A percentile compares a stretch with the other conserved stretches of the same genome.
Evolutionary conservation across 2,329 filamentous ascomycete species (phyloP).

Genomic region (Colletotrichum shisoi): DNA sequence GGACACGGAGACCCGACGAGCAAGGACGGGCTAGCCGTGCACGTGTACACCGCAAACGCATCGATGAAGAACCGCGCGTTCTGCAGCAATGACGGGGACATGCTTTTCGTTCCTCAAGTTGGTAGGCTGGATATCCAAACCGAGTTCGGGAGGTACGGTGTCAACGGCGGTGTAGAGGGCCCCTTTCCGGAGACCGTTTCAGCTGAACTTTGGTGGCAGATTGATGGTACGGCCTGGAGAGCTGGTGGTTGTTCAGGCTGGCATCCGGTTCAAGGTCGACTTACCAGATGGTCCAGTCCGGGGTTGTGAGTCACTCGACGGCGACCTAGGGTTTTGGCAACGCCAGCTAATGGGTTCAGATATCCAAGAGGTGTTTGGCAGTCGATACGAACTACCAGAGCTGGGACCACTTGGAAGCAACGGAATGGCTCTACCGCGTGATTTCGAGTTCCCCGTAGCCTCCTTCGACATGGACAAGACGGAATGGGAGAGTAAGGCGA

Average conservation of each 20-base stretch:
- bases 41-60: slow-evolving; percentile 58
- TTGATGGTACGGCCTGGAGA: slow-evolving; percentile 68
- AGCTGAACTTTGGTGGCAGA: slow-evolving; percentile 18
- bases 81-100: slow-evolving; percentile 68
- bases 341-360: slow-evolving; percentile 45
- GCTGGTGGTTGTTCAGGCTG: slow-evolving; percentile 69
- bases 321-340: not conserved
- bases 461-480: slow-evolving; percentile 51
- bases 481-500: slow-evolving; percentile 40
- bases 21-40: slow-evolving; percentile 57
- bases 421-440: slow-evolving; percentile 68
- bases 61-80: slow-evolving; percentile 57
- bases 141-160: slow-evolving; percentile 63
- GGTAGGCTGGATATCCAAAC: slow-evolving; percentile 71
- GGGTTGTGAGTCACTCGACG: slow-evolving; percentile 53
- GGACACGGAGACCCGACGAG: slow-evolving; percentile 61
- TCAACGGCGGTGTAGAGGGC: slow-evolving; percentile 40
- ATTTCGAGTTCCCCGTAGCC: slow-evolving; percentile 70
- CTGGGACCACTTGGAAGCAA: slow-evolving; percentile 71
- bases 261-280: slow-evolving; percentile 66
- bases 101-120: slow-evolving; percentile 69
- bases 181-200: slow-evolving; percentile 19
- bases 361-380: slow-evolving; percentile 70
- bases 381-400: slow-evolving; percentile 69
- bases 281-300: slow-evolving; percentile 65